Evolutionary conservation across 768 basidiomycete species (phyloP).

Genomic region (Boletus eberwhitei): DNA sequence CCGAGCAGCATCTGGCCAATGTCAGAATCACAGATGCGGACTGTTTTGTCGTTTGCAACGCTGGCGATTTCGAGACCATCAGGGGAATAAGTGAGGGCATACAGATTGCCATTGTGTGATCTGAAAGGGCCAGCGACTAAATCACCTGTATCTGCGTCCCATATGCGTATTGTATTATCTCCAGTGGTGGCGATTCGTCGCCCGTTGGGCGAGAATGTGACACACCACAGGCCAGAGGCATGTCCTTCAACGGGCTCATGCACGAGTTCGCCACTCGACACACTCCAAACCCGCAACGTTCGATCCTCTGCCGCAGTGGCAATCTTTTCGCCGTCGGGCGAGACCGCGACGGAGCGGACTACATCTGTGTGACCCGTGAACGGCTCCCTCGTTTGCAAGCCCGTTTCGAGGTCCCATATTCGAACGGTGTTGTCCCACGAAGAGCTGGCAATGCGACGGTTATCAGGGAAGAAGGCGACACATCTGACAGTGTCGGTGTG

Average conservation of each 20-base stretch:
- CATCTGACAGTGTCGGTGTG: slow-evolving; percentile 26
- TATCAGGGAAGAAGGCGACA: slow-evolving; percentile 30
- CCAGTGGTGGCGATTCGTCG: slow-evolving; percentile 31
- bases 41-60: slow-evolving; percentile 30
- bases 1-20: slow-evolving; percentile 35
- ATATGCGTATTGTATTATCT: slow-evolving; percentile 32
- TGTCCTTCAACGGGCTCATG: slow-evolving; percentile 29
- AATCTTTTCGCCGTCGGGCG: slow-evolving; percentile 25
- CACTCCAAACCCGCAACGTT: slow-evolving; percentile 28
- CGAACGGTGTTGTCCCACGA: slow-evolving; percentile 28
- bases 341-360: slow-evolving; percentile 30
- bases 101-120: slow-evolving; percentile 31
- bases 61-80: slow-evolving; percentile 31
- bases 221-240: slow-evolving; percentile 25
- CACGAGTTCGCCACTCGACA: slow-evolving; percentile 17
- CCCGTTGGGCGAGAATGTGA: slow-evolving; percentile 33
- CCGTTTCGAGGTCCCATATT: slow-evolving; percentile 27
- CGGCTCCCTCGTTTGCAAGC: slow-evolving; percentile 10
- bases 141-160: slow-evolving; percentile 28
- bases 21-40: slow-evolving; percentile 32
- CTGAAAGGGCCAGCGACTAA: slow-evolving; percentile 27
- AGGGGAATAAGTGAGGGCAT: slow-evolving; percentile 37
- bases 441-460: slow-evolving; percentile 21
- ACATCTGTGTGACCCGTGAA: slow-evolving; percentile 29
- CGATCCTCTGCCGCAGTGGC: slow-evolving; percentile 30